Base-by-base conservation (phyloP, 2,329 filamentous ascomycete species). In the Ramichloridium luteum region DNA sequence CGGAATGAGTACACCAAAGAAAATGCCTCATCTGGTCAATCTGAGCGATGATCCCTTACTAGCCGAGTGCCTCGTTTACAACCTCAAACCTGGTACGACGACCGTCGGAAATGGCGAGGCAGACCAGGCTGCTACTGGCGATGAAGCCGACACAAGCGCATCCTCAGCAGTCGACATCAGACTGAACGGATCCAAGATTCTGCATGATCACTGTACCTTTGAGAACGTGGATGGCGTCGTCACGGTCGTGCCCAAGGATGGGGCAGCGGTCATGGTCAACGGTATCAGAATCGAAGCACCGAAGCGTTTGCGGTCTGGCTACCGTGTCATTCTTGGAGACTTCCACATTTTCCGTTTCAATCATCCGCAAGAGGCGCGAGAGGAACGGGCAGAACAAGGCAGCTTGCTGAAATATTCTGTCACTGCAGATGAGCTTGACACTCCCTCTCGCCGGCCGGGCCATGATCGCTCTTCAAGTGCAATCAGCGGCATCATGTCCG, bases 271-370 rank as follows among this genome's bases (percentile, higher is more conserved):
- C 36, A 98, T 98, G 90, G 84, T 98, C 31, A 98, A 98, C 49
- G 90, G 90, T 36, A 73, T 88, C 43, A 80, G 86, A 12, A 81
- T 96, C 32, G 75, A 85, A 32, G 85, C 86, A 49, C 77, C 86
- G 1, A 85, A 79, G 44, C 74, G 85, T 43, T 66, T 98, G 26
- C 79, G 86, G 51, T 94, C 86, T 48, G 90, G 90, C 4, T 93
- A 86, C 54, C 80, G 90, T 39, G 81, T 98, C 32, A 98, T 98
- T 40, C 67, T 98, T 6, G 90, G 90, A 25, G 90, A 98, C 57
- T 98, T 98, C 48, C 90, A 98, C 56, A 98, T 98, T 39, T 96
- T 98, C 61, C 72, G 90, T 35, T 98, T 98, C 65, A 98, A 96
- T 49, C 86, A 98, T 53, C 90, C 90, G 1, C 80, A 93, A 66